Conservation (phyloP, 495 filamentous ascomycete species). For the Hypoxylon perforatum region DNA sequence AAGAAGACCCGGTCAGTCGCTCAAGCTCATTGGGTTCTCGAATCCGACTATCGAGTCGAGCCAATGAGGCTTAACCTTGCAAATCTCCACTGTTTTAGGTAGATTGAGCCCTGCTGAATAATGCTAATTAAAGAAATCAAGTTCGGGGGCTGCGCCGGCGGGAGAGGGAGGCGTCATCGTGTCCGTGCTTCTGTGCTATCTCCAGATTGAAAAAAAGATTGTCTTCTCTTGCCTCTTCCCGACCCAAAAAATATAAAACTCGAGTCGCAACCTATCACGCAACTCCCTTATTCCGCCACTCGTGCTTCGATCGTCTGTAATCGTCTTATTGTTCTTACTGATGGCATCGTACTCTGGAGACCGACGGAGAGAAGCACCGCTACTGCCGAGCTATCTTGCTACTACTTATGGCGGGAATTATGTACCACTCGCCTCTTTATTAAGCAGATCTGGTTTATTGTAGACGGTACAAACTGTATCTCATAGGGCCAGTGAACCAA, state of each 20-base stretch:
- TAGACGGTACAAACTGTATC: conserved; percentile 23
- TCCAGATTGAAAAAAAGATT: too few species aligned
- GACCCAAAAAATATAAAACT: conserved; percentile 12
- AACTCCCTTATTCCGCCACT: conserved; percentile 13
- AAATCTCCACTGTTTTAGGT: conserved; percentile 15
- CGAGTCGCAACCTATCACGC: conserved; percentile 31
- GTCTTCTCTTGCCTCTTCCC: conserved; percentile 14
- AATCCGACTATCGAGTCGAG: conserved; percentile 4
- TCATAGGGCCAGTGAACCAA: conserved; percentile 24
- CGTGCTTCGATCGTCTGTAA: background rate
- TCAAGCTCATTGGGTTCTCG: background rate
- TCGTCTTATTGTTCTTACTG: background rate
- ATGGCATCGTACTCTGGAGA: too few species aligned
- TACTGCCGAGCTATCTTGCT: too few species aligned
- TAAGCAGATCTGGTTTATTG: background rate
- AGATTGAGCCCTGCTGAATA: conserved; percentile 21
- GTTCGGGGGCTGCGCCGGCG: background rate
- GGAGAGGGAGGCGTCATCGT: conserved; percentile 7
- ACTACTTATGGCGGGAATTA: background rate
- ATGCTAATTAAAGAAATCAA: conserved; percentile 34
- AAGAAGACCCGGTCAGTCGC: background rate
- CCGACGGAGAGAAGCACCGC: too few species aligned
- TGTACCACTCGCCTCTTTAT: background rate
- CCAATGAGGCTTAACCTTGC: conserved; percentile 19
- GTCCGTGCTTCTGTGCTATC: conserved; percentile 14